phyloP scores from a whole-genome alignment of 768 basidiomycete genomes.

The Tylopilus felleus region DNA sequence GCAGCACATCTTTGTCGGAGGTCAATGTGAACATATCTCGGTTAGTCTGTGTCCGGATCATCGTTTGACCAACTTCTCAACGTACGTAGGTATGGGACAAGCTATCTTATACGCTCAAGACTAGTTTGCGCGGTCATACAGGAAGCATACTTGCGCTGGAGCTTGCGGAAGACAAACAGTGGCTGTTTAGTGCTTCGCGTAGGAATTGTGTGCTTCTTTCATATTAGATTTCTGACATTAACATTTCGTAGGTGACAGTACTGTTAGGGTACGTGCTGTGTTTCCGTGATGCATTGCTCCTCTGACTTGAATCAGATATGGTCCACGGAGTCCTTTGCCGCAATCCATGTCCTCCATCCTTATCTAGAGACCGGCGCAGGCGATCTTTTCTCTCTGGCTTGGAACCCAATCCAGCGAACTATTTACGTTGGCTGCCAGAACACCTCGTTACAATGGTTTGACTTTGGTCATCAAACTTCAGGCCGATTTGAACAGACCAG shows the following conservation, averaged over 20 bases:
- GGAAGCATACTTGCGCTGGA: constrained; percentile 82
- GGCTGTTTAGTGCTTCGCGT: constrained; percentile 93
- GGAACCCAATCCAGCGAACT: constrained; percentile 64
- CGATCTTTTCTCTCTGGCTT: constrained; percentile 82
- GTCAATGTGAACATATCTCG: constrained; percentile 71
- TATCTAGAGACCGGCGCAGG: constrained; percentile 79
- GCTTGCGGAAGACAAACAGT: constrained; percentile 68
- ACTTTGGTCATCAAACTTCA: constrained; percentile 40
- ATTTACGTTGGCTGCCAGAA: constrained; percentile 90
- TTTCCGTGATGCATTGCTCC: not conserved
- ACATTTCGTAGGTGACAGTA: constrained; percentile 68
- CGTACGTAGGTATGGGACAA: constrained; percentile 79
- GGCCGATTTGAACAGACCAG: constrained; percentile 6
- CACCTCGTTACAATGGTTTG: constrained; percentile 88
- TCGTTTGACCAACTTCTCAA: not conserved
- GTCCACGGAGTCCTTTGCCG: constrained; percentile 65
- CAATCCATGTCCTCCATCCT: constrained; percentile 72
- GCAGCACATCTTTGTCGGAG: constrained; percentile 76
- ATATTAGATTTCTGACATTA: not conserved
- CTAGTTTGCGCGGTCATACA: constrained; percentile 74
- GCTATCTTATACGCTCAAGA: constrained; percentile 60
- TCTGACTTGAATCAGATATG: constrained; percentile 55
- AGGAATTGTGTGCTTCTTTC: constrained; percentile 16
- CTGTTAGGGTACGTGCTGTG: constrained; percentile 59
- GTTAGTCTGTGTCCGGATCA: constrained; percentile 38